A percentile compares a stretch with the other conserved stretches of the same genome.
Evolutionary conservation across 495 filamentous ascomycete species (phyloP).

Genomic region (Penicillium desertorum): DNA sequence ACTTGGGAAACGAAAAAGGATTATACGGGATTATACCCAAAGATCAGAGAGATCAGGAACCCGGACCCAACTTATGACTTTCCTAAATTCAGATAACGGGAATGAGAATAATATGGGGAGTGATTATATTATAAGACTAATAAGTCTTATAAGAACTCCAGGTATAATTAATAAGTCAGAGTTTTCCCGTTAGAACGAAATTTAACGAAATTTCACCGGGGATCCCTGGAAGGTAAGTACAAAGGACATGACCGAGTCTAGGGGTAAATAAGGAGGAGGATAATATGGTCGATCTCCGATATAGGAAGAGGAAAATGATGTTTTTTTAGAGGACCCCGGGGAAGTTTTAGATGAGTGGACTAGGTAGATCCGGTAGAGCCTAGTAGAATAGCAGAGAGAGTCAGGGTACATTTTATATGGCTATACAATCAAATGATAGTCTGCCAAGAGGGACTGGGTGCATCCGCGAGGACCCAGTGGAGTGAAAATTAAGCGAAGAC

Average conservation of each 20-base stretch:
- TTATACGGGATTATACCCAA: no score
- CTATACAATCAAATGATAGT: background rate
- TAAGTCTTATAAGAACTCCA: no score
- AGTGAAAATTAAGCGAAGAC: slow-evolving; percentile 10
- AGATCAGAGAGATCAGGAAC: no score
- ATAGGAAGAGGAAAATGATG: background rate
- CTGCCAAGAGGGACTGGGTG: slow-evolving; percentile 33
- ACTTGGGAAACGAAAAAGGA: background rate
- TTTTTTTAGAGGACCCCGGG: slow-evolving; percentile 6
- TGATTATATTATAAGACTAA: no score
- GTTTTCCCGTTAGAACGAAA: slow-evolving; percentile 17
- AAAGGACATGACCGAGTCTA: background rate
- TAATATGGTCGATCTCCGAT: background rate
- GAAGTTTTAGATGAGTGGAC: slow-evolving; percentile 15
- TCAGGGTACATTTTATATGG: slow-evolving; percentile 18
- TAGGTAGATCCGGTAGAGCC: background rate
- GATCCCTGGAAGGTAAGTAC: background rate
- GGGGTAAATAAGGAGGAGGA: background rate
- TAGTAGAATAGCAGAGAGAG: background rate
- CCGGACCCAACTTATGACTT: no score
- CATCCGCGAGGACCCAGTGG: slow-evolving; percentile 30
- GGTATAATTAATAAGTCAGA: background rate
- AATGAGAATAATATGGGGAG: background rate
- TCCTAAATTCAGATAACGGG: background rate
- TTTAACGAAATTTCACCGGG: slow-evolving; percentile 21